Percentiles rank a stretch among this genome's conserved stretches.
These are phyloP conservation scores for Tolypocladium paradoxum DNA, from an alignment of 2,329 filamentous ascomycete genomes.

Conservation along the genomic window DNA sequence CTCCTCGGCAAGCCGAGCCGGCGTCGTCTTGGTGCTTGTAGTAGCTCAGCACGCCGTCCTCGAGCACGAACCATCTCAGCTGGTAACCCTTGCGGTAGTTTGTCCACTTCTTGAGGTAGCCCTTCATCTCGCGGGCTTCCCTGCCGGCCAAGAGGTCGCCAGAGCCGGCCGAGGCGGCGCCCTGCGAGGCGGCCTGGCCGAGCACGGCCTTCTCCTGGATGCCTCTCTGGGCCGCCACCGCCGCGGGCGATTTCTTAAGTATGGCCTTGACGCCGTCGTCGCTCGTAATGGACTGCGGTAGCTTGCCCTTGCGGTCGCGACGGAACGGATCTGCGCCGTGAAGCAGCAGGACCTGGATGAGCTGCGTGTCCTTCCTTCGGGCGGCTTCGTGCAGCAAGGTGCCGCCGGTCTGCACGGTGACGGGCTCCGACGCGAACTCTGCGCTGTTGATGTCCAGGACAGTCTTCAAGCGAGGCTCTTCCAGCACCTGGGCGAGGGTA, in stretches of 20 bases:
- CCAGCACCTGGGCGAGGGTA: conserved; percentile 64
- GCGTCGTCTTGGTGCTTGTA: conserved; percentile 99
- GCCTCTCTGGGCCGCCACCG: conserved; percentile 83
- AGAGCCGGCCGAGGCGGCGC: conserved; percentile 38
- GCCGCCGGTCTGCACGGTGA: conserved; percentile 72
- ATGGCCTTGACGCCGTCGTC: conserved; percentile 84
- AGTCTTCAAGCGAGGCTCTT: conserved; percentile 76
- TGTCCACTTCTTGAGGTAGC: conserved; percentile 98
- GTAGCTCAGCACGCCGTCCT: conserved; percentile 95
- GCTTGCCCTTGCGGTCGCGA: conserved; percentile 85
- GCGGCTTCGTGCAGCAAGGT: conserved; percentile 91
- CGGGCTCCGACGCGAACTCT: conserved; percentile 73
- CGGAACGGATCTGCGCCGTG: conserved; percentile 95
- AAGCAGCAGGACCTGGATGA: conserved; percentile 82
- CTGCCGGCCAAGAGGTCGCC: conserved; percentile 60
- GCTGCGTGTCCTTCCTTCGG: conserved; percentile 70
- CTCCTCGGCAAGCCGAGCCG: conserved; percentile 88
- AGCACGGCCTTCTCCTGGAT: conserved; percentile 97
- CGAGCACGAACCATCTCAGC: conserved; percentile 91
- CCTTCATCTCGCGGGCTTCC: conserved; percentile 93
- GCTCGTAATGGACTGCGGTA: conserved; percentile 92
- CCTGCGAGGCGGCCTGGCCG: conserved; percentile 55
- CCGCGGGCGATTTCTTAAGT: conserved; percentile 87
- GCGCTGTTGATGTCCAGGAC: conserved; percentile 86
- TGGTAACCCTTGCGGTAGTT: conserved; percentile 98